These are phyloP conservation scores for Arctium minus DNA, from an alignment of 129 eudicot species.

Conservation along the genomic window DNA sequence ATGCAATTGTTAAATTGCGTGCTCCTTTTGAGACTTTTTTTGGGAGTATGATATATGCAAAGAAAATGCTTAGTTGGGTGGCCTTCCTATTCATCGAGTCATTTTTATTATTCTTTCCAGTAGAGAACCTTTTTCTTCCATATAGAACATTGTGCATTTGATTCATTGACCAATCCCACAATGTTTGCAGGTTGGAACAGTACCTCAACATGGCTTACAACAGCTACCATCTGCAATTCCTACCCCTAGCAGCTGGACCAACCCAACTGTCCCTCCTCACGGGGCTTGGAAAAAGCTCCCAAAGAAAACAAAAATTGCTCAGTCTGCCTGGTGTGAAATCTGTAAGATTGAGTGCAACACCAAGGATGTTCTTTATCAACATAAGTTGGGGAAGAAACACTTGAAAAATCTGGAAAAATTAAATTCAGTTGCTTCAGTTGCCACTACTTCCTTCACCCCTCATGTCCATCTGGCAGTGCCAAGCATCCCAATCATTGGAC, in stretches of 20 bases:
- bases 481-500: constrained; percentile 46
- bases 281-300: constrained; percentile 32
- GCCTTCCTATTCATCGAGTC: background rate
- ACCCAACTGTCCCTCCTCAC: constrained; percentile 19
- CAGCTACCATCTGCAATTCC: constrained; percentile 31
- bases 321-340: constrained; percentile 69
- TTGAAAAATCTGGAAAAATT: constrained; percentile 45
- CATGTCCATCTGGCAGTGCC: constrained; percentile 5
- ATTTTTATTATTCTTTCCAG: background rate
- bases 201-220: constrained; percentile 32
- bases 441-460: constrained; percentile 9
- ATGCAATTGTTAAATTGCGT: background rate
- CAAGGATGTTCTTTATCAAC: constrained; percentile 49
- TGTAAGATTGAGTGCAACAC: constrained; percentile 59
- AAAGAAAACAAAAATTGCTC: constrained; percentile 51
- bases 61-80: background rate
- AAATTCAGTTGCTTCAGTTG: background rate
- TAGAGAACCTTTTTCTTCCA: background rate
- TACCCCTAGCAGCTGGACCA: constrained; percentile 8
- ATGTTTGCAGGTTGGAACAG: constrained; percentile 30
- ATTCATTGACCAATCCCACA: background rate
- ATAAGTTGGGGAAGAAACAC: constrained; percentile 70
- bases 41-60: background rate
- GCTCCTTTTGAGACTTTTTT: background rate
- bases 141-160: background rate